Evolutionary conservation across 768 basidiomycete genomes (phyloP).

Genomic region (Hericium alpestre): DNA sequence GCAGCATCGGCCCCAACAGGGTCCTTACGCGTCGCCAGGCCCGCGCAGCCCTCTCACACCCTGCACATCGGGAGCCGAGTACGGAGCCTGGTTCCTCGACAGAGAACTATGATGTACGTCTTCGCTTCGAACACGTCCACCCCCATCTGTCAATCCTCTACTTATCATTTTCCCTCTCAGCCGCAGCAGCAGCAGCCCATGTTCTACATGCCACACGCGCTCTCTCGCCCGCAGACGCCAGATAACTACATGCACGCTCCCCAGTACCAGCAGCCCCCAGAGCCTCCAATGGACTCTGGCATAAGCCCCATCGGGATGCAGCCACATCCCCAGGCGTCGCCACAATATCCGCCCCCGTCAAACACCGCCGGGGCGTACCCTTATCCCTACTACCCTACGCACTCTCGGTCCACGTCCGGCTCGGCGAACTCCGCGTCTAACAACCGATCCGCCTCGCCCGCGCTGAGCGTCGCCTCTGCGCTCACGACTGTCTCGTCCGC

Average conservation of each 20-base stretch:
- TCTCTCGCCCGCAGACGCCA: constrained; percentile 11
- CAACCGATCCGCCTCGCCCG: constrained; percentile 51
- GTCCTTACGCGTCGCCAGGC: constrained; percentile 12
- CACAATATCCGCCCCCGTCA: constrained; percentile 6
- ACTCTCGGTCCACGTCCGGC: not conserved
- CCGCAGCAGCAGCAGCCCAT: constrained; percentile 1
- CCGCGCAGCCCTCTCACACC: constrained; percentile 6
- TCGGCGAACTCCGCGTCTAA: constrained; percentile 15
- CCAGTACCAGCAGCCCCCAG: constrained; percentile 9
- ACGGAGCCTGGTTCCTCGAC: constrained; percentile 2
- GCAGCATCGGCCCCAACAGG: constrained; percentile 13
- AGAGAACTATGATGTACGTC: constrained; percentile 12
- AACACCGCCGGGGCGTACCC: constrained; percentile 8
- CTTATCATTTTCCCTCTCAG: not conserved
- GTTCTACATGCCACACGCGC: not conserved
- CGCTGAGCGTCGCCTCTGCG: constrained; percentile 44
- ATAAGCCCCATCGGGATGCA: constrained; percentile 9
- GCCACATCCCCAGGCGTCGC: constrained; percentile 2
- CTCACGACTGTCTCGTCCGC: constrained; percentile 41
- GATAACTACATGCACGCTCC: constrained; percentile 8
- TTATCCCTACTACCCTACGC: constrained; percentile 6
- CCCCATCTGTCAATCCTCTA: too few relatives aligned
- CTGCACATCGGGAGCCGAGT: not conserved
- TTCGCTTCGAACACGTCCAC: not conserved
- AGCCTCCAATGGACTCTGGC: constrained; percentile 6